A percentile compares a stretch with the other conserved stretches of the same genome.
phyloP scores from a whole-genome alignment of 176 grass and related monocot species.

The Eleusine indica region DNA sequence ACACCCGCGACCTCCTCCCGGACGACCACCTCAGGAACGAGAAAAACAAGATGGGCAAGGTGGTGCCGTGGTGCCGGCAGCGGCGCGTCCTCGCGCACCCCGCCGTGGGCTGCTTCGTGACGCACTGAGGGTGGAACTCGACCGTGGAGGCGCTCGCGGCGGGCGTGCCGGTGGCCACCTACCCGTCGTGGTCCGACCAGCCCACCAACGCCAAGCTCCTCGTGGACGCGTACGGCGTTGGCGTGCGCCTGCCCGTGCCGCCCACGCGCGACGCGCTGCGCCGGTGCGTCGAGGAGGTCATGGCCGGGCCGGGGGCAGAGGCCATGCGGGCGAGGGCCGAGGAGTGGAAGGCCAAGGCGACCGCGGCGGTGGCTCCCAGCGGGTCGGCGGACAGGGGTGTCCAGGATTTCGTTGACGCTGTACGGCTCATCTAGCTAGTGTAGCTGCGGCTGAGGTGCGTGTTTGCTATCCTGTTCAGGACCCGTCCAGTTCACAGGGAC shows the following conservation, averaged over 20 bases:
- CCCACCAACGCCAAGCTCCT: slow-evolving; percentile 36
- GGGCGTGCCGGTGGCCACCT: slow-evolving; percentile 46
- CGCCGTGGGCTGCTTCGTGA: slow-evolving; percentile 52
- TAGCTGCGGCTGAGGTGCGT: background rate
- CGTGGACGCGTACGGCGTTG: slow-evolving; percentile 38
- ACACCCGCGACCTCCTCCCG: slow-evolving; percentile 31
- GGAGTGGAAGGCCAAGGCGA: slow-evolving; percentile 34
- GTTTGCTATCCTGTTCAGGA: too few relatives aligned
- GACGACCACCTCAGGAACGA: background rate
- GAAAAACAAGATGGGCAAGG: background rate
- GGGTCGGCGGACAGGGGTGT: slow-evolving; percentile 47
- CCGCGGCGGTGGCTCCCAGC: slow-evolving; percentile 24
- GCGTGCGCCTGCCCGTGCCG: slow-evolving; percentile 29
- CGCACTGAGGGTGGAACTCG: slow-evolving; percentile 70
- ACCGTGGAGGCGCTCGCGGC: slow-evolving; percentile 44
- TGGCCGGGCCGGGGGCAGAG: slow-evolving; percentile 14
- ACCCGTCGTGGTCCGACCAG: slow-evolving; percentile 52
- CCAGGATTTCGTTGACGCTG: slow-evolving; percentile 31
- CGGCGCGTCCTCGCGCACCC: slow-evolving; percentile 43
- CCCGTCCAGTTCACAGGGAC: too few relatives aligned
- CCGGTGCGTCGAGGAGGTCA: slow-evolving; percentile 49
- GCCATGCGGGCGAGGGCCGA: slow-evolving; percentile 10
- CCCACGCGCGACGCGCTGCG: slow-evolving; percentile 28
- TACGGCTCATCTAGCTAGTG: too few relatives aligned
- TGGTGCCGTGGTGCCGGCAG: slow-evolving; percentile 58